phyloP scores from a whole-genome alignment of 495 filamentous ascomycete species.

The Trichoderma erinaceum region DNA sequence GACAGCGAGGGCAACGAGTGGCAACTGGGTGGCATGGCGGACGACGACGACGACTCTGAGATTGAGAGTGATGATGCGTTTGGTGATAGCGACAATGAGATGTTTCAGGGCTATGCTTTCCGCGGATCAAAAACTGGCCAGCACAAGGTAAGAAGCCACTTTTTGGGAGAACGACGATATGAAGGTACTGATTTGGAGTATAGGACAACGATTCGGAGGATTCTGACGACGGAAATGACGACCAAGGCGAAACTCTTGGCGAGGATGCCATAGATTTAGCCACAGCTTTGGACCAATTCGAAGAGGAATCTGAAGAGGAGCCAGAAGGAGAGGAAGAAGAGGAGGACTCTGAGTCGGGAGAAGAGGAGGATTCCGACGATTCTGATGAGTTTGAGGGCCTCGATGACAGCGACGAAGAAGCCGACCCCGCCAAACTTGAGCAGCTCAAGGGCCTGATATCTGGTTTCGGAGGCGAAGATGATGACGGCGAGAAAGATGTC shows the following conservation, averaged over 20 bases:
- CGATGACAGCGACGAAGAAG: slow-evolving; percentile 54
- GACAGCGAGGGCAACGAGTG: slow-evolving; percentile 88
- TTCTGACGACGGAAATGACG: slow-evolving; percentile 38
- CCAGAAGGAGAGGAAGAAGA: slow-evolving; percentile 32
- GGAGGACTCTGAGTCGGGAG: slow-evolving; percentile 29
- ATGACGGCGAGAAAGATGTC: slow-evolving; percentile 28
- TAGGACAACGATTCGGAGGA: slow-evolving; percentile 54
- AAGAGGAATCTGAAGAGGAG: slow-evolving; percentile 41
- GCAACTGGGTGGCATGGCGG: slow-evolving; percentile 64
- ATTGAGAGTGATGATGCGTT: slow-evolving; percentile 91
- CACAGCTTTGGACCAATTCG: slow-evolving; percentile 63
- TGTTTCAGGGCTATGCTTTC: slow-evolving; percentile 71
- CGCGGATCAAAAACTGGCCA: slow-evolving; percentile 48
- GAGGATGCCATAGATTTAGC: slow-evolving; percentile 83
- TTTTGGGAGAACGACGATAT: slow-evolving; percentile 21
- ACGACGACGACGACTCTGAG: slow-evolving; percentile 72
- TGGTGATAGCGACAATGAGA: slow-evolving; percentile 80
- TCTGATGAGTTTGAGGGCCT: slow-evolving; percentile 43
- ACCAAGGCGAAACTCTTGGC: slow-evolving; percentile 47
- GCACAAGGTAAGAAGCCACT: slow-evolving; percentile 26
- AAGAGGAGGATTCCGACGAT: slow-evolving; percentile 44
- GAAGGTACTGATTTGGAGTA: slow-evolving; percentile 42
- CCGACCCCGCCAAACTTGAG: slow-evolving; percentile 54
- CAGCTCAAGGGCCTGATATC: slow-evolving; percentile 66
- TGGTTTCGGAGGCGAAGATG: slow-evolving; percentile 46